Conservation (phyloP, 176 grass and related monocot species). For the Ensete ventricosum region DNA sequence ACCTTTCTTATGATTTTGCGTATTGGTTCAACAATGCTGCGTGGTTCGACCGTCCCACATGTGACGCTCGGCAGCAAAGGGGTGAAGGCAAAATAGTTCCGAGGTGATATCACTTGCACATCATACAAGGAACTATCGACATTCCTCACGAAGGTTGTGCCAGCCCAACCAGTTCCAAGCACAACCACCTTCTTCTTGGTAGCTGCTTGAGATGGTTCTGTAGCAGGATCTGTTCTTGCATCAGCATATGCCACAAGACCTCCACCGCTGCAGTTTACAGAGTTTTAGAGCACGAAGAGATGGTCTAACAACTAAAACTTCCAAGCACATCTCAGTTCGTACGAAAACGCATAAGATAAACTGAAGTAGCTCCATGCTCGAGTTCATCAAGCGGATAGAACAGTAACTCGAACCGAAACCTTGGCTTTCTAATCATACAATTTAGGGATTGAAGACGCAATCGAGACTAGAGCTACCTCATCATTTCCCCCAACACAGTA, state of each 20-base stretch:
- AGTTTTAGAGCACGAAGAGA: no score
- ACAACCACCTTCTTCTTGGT: constrained; percentile 63
- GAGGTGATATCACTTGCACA: constrained; percentile 89
- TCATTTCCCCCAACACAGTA: no score
- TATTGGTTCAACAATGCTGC: constrained; percentile 85
- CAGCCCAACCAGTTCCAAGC: constrained; percentile 82
- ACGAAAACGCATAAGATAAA: no score
- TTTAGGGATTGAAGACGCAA: not conserved
- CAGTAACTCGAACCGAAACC: not conserved
- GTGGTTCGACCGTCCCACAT: constrained; percentile 84
- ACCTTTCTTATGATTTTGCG: constrained; percentile 82
- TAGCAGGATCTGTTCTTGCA: constrained; percentile 31
- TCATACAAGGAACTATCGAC: constrained; percentile 62
- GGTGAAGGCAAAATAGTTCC: constrained; percentile 89
- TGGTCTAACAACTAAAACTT: no score
- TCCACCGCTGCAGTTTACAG: constrained; percentile 35
- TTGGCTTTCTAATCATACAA: no score
- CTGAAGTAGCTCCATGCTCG: no score
- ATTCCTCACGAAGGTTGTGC: constrained; percentile 84
- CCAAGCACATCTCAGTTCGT: no score
- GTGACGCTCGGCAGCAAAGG: constrained; percentile 89
- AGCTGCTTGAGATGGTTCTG: constrained; percentile 24
- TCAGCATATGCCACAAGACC: constrained; percentile 75
- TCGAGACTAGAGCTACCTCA: not conserved
- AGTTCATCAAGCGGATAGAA: not conserved